Percentiles rank a stretch among this genome's conserved stretches.
Evolutionary conservation across 2,329 filamentous ascomycete genomes (phyloP).

Genomic region (Bipolaris sorokiniana): DNA sequence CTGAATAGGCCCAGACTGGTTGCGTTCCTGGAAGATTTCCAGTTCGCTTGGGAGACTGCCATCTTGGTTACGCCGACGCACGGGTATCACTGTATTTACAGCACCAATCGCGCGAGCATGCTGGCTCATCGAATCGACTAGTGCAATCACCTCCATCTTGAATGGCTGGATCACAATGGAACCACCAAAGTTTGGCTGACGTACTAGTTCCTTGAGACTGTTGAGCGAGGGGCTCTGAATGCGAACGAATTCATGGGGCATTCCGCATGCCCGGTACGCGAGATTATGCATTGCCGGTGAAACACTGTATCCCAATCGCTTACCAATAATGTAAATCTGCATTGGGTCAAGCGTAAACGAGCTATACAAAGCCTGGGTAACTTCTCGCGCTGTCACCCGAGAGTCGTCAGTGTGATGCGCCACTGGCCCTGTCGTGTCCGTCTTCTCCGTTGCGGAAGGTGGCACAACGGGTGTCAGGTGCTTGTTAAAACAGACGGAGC

Average conservation of each 20-base stretch:
- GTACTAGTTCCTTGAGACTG: constrained; percentile 67
- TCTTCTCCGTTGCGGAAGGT: constrained; percentile 49
- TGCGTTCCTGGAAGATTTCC: constrained; percentile 63
- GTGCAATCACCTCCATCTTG: constrained; percentile 72
- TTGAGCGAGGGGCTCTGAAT: constrained; percentile 68
- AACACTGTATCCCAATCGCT: constrained; percentile 72
- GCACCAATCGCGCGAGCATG: constrained; percentile 78
- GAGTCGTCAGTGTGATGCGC: constrained; percentile 49
- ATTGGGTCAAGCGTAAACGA: constrained; percentile 72
- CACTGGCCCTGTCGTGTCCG: constrained; percentile 7
- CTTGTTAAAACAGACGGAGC: constrained; percentile 70
- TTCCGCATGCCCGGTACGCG: constrained; percentile 69
- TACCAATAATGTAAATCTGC: constrained; percentile 76
- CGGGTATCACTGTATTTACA: constrained; percentile 76
- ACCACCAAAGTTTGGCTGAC: constrained; percentile 72
- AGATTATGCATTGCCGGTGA: constrained; percentile 80
- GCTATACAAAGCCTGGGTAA: constrained; percentile 69
- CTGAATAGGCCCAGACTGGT: constrained; percentile 68
- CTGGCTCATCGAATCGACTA: constrained; percentile 69
- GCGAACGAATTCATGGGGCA: constrained; percentile 71
- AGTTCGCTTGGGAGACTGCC: constrained; percentile 62
- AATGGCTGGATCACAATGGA: constrained; percentile 75
- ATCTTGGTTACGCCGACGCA: constrained; percentile 65
- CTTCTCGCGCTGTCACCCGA: constrained; percentile 65
- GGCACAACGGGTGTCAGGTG: constrained; percentile 67